A percentile compares a stretch with the other conserved stretches of the same genome.
Conservation (phyloP, 169 alveolate genomes). For the Toxoplasma gondii region DNA sequence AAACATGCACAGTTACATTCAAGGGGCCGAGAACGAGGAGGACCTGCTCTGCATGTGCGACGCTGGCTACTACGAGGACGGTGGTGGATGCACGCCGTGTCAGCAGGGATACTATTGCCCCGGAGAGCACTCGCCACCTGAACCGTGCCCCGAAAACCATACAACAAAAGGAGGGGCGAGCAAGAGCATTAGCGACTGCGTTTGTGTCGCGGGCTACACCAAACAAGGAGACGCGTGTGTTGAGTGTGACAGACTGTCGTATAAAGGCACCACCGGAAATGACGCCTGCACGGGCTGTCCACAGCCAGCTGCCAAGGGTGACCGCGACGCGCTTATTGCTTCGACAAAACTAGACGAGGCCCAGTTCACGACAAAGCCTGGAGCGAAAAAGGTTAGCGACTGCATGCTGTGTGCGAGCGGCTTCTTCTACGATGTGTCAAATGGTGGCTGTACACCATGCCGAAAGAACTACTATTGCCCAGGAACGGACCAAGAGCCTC, state of each 20-base stretch:
- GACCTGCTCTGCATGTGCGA: conserved; percentile 63
- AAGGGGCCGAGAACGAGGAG: conserved; percentile 62
- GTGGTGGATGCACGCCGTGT: conserved; percentile 55
- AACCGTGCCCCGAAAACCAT: conserved; percentile 50
- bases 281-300: conserved; percentile 66
- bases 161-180: conserved; percentile 46
- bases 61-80: conserved; percentile 55
- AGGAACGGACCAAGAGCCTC: conserved; percentile 38
- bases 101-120: conserved; percentile 58
- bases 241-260: conserved; percentile 50
- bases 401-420: conserved; percentile 65
- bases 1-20: conserved; percentile 60
- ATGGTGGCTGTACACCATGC: conserved; percentile 68
- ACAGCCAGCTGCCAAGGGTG: conserved; percentile 62
- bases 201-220: conserved; percentile 59
- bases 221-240: conserved; percentile 53
- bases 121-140: conserved; percentile 54
- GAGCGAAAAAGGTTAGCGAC: conserved; percentile 58
- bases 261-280: conserved; percentile 52
- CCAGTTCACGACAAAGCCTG: conserved; percentile 50
- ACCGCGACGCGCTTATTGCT: conserved; percentile 36
- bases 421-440: conserved; percentile 52
- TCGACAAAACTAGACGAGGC: conserved; percentile 45
- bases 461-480: conserved; percentile 62
- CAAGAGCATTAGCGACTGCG: conserved; percentile 49